Evolutionary conservation across 495 filamentous ascomycete genomes (phyloP).

Genomic region (Podospora appendiculata): DNA sequence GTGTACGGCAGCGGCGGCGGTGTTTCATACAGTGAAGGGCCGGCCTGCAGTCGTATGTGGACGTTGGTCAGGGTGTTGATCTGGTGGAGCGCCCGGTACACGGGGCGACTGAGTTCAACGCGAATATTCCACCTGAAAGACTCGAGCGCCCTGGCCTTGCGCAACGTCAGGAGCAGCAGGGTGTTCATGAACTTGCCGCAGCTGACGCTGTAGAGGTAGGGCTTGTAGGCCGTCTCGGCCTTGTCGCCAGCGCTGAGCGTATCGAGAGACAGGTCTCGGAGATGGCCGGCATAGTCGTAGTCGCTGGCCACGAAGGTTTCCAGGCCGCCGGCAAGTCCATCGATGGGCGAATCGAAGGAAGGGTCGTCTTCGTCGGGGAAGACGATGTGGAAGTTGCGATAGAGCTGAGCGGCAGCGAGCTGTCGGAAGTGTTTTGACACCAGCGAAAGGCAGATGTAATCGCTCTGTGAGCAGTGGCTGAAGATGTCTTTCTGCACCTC

Average conservation of each 20-base stretch:
- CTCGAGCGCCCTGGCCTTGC: conserved; percentile 46
- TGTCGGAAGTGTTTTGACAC: conserved; percentile 48
- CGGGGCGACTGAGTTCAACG: conserved; percentile 49
- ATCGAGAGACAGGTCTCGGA: conserved; percentile 43
- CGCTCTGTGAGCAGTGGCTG: conserved; percentile 32
- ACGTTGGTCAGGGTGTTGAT: conserved; percentile 45
- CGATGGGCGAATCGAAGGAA: conserved; percentile 36
- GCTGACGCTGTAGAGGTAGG: conserved; percentile 38
- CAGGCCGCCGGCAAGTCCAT: conserved; percentile 46
- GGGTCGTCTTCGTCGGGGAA: conserved; percentile 48
- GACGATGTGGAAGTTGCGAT: conserved; percentile 49
- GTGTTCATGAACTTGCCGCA: conserved; percentile 58
- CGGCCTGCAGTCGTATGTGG: conserved; percentile 50
- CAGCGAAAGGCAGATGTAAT: conserved; percentile 46
- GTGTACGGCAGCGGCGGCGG: conserved; percentile 33
- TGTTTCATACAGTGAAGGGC: conserved; percentile 38
- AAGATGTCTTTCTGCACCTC: conserved; percentile 48
- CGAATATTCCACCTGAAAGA: conserved; percentile 55
- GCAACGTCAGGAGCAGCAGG: conserved; percentile 46
- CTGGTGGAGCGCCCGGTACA: conserved; percentile 49
- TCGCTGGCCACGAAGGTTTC: conserved; percentile 54
- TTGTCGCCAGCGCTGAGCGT: conserved; percentile 36
- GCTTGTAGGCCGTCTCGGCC: conserved; percentile 37
- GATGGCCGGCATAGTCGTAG: conserved; percentile 50
- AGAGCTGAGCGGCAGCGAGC: conserved; percentile 49